A percentile compares a stretch with the other conserved stretches of the same genome.
phyloP scores from a whole-genome alignment of 768 basidiomycete genomes.

The Russula sp. region DNA sequence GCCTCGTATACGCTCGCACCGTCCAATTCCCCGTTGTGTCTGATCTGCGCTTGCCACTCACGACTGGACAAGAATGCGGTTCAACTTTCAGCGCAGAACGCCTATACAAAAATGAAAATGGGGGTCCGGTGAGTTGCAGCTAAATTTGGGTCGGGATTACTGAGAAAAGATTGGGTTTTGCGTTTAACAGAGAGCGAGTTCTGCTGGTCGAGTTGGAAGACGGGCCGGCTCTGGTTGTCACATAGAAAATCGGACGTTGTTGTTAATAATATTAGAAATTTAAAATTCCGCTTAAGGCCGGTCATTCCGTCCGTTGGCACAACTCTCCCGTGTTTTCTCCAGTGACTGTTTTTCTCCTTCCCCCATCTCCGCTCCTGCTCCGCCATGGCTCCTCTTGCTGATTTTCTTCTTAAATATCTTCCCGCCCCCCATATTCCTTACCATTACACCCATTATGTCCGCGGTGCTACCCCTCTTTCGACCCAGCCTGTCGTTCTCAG shows the following conservation, averaged over 20 bases:
- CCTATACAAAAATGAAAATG: constrained; percentile 41
- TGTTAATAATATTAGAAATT: background rate
- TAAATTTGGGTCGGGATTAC: background rate
- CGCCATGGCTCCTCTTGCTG: constrained; percentile 68
- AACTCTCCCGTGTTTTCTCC: background rate
- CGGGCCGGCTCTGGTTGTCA: constrained; percentile 52
- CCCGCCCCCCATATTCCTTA: constrained; percentile 51
- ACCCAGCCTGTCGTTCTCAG: constrained; percentile 64
- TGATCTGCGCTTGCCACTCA: constrained; percentile 49
- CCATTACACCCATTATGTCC: constrained; percentile 58
- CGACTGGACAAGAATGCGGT: constrained; percentile 38
- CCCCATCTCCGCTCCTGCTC: constrained; percentile 5
- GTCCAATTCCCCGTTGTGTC: constrained; percentile 51
- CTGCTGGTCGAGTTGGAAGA: constrained; percentile 46
- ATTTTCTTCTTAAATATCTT: constrained; percentile 54
- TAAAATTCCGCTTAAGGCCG: constrained; percentile 7
- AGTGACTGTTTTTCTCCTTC: constrained; percentile 15
- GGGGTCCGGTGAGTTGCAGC: constrained; percentile 35
- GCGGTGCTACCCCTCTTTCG: constrained; percentile 73
- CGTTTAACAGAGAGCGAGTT: constrained; percentile 40
- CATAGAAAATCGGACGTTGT: constrained; percentile 28
- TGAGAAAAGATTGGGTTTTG: background rate
- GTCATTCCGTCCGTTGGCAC: constrained; percentile 7
- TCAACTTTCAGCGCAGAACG: constrained; percentile 39
- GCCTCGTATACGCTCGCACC: constrained; percentile 61